phyloP scores from a whole-genome alignment of 345 rosid genomes.

The Citrus sinensis region DNA sequence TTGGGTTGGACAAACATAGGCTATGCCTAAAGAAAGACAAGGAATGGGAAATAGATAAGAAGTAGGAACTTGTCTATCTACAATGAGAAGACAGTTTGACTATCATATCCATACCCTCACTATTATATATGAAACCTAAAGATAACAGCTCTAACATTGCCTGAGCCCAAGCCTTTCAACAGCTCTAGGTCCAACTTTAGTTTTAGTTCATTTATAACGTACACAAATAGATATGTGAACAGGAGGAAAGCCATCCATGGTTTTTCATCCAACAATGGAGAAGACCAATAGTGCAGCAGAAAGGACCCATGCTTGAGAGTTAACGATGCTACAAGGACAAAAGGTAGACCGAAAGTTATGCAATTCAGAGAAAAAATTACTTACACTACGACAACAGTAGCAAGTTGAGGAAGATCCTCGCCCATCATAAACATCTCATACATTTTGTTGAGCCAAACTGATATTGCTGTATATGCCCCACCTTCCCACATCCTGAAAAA shows the following conservation, averaged over 20 bases:
- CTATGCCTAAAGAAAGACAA: neutral
- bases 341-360: neutral
- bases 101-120: neutral
- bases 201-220: neutral
- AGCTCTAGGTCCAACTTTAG: neutral
- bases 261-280: neutral
- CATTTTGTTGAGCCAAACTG: slow-evolving; percentile 76
- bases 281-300: neutral
- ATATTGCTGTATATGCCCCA: slow-evolving; percentile 65
- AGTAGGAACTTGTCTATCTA: neutral
- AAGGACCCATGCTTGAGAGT: neutral
- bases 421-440: slow-evolving; percentile 46
- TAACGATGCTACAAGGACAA: neutral
- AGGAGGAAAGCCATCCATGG: neutral
- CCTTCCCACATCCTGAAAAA: slow-evolving; percentile 91
- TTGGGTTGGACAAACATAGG: neutral
- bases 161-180: neutral
- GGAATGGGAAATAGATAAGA: neutral
- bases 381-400: slow-evolving; percentile 81
- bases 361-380: slow-evolving; percentile 23
- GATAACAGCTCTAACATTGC: neutral
- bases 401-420: slow-evolving; percentile 78
- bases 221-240: neutral
- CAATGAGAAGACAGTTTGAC: neutral
- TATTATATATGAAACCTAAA: neutral